phyloP scores from a whole-genome alignment of 805 yeast species.

The Huiozyma sinensis region DNA sequence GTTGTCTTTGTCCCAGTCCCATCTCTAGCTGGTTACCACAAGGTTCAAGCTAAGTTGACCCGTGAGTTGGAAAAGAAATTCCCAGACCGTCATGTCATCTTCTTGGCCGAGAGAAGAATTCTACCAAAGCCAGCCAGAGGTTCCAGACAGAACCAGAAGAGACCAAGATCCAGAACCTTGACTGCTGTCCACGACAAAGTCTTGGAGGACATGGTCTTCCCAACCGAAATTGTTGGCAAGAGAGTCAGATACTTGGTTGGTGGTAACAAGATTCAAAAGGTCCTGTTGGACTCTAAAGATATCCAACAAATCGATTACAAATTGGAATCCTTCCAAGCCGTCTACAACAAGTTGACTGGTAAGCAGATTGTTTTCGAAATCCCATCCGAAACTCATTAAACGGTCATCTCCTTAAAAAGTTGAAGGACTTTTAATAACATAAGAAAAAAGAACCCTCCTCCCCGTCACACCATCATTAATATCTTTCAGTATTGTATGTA shows the following conservation, averaged over 20 bases:
- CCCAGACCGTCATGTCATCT: constrained; percentile 98
- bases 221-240: constrained; percentile 98
- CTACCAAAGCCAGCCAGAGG: constrained; percentile 97
- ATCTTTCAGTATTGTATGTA: not conserved
- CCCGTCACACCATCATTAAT: no score
- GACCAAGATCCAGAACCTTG: constrained; percentile 99
- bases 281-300: constrained; percentile 95
- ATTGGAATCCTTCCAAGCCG: constrained; percentile 98
- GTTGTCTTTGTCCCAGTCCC: constrained; percentile 98
- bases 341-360: constrained; percentile 97
- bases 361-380: constrained; percentile 98
- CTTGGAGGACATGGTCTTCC: constrained; percentile 98
- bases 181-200: constrained; percentile 97
- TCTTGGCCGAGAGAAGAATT: constrained; percentile 99
- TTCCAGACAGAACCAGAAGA: constrained; percentile 90
- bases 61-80: constrained; percentile 99
- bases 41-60: constrained; percentile 92
- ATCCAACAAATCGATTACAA: constrained; percentile 94
- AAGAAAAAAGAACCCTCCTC: no score
- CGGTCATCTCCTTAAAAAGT: not conserved
- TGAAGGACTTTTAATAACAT: not conserved
- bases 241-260: constrained; percentile 98
- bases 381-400: constrained; percentile 38
- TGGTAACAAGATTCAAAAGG: constrained; percentile 97
- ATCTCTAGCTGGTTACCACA: constrained; percentile 84